Evolutionary conservation across 2,329 filamentous ascomycete genomes (phyloP), one percentile per base, ranked within the genome.

Genomic region (Nectriaceae sp.): DNA sequence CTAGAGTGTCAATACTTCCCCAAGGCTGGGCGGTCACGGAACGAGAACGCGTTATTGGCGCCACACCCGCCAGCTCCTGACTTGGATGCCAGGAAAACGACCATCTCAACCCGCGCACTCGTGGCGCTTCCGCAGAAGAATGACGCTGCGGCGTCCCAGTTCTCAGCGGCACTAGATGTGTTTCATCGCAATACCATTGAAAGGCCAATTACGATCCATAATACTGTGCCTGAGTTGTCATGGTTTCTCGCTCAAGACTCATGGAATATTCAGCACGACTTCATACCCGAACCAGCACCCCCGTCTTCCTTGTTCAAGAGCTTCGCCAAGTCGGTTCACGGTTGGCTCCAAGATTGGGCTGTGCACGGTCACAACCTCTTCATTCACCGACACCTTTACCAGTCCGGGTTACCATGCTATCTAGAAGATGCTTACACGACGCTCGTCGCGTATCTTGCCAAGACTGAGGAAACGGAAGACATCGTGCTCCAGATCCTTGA

Each of bases 351-450:
- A 4, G 46, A 62, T 18, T 68, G 65, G 64, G 45, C 63, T 15
- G 26, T 46, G 18, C 50, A 55, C 35, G 56, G 52, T 15, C 59
- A 60, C 21, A 59, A 56, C 35, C 60, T 61, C 2, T 59, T 68
- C 15, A 61, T 67, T 36, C 65, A 68, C 40, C 39, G 50, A 3
- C 46, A 50, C 2, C 56, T 68, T 2, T 67, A 65, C 35, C 53
- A 57, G 3, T 50, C 50, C 5, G 47, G 49, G 4, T 47, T 65
- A 18, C 64, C 64, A 1, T 31, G 38, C 11, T 60, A 55, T 18
- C 42, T 67, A 0, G 60, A 65, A 43, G 63, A 65, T 42, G 63
- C 59, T n/a, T 67, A 60, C 49, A 58, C 61, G 11, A 48, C 56
- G 13, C 45, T 65, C 18, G 45, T 62, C 0, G 53, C 55, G 4